A percentile compares a stretch with the other conserved stretches of the same genome.
Conservation (phyloP, 345 rosid genomes). For the Crucihimalaya himalaica region DNA sequence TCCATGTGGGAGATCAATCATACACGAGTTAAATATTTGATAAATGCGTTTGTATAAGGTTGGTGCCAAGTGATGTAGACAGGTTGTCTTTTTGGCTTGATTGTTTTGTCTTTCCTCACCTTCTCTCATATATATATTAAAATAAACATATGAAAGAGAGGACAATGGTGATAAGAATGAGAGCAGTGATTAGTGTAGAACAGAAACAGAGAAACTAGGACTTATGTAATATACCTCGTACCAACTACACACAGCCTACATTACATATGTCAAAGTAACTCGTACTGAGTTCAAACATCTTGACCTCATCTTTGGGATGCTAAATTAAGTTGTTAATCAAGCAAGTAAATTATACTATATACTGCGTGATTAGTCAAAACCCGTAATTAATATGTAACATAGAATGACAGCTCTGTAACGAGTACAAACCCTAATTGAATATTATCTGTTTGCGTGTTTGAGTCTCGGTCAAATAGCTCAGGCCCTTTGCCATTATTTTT, state of each 20-base stretch:
- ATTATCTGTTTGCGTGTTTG: conserved; percentile 1
- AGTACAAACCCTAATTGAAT: neutral
- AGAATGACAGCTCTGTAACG: conserved; percentile 11
- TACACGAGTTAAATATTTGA: neutral
- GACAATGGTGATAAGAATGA: neutral
- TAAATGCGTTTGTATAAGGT: neutral
- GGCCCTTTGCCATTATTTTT: conserved; percentile 10
- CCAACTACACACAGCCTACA: neutral
- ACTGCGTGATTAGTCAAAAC: neutral
- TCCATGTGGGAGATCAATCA: conserved; percentile 34
- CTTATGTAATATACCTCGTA: neutral
- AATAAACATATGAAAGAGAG: neutral
- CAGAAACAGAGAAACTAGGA: neutral
- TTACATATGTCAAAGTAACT: neutral
- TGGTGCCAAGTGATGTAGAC: conserved; percentile 30
- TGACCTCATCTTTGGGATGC: neutral
- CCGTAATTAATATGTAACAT: neutral
- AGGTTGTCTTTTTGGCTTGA: conserved; percentile 18
- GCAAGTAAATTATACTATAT: neutral
- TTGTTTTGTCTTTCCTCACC: conserved; percentile 9
- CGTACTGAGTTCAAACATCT: neutral
- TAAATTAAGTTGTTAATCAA: neutral
- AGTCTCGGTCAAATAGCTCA: conserved; percentile 13
- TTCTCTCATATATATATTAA: conserved; percentile 1
- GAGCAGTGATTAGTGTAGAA: neutral